Evolutionary conservation across 352 stramenopile genomes (phyloP).

Genomic region (Phytophthora multivora): DNA sequence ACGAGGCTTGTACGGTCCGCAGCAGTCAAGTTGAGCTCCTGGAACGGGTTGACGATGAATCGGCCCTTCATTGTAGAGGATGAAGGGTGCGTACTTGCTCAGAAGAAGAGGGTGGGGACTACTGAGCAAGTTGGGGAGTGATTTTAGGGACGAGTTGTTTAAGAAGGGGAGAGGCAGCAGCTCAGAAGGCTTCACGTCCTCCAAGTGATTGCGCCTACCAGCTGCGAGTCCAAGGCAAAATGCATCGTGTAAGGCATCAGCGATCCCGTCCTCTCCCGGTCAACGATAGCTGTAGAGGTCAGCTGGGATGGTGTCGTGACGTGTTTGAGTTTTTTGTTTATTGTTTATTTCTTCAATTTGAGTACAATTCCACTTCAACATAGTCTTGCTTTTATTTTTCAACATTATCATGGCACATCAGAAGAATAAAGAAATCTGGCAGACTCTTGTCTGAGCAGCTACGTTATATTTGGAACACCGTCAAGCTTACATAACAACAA

Average conservation of each 20-base stretch:
- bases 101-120: background rate
- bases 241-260: slow-evolving; percentile 18
- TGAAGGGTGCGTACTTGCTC: background rate
- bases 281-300: background rate
- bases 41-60: slow-evolving; percentile 13
- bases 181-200: background rate
- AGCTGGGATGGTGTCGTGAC: background rate
- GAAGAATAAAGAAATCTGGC: no score
- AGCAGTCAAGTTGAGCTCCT: slow-evolving; percentile 9
- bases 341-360: no score
- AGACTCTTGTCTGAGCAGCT: no score
- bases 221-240: background rate
- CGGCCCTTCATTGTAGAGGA: slow-evolving; percentile 7
- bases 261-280: background rate
- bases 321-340: no score
- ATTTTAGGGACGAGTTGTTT: background rate
- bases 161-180: slow-evolving; percentile 1
- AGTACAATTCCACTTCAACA: slow-evolving; percentile 10
- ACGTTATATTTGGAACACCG: no score
- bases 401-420: no score
- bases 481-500: no score
- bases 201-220: no score
- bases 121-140: slow-evolving; percentile 14
- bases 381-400: background rate
- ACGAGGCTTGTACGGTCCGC: background rate